Evolutionary conservation across 2,329 filamentous ascomycete genomes (phyloP), one percentile per base, ranked within the genome.

Genomic region (Diatrype stigma): DNA sequence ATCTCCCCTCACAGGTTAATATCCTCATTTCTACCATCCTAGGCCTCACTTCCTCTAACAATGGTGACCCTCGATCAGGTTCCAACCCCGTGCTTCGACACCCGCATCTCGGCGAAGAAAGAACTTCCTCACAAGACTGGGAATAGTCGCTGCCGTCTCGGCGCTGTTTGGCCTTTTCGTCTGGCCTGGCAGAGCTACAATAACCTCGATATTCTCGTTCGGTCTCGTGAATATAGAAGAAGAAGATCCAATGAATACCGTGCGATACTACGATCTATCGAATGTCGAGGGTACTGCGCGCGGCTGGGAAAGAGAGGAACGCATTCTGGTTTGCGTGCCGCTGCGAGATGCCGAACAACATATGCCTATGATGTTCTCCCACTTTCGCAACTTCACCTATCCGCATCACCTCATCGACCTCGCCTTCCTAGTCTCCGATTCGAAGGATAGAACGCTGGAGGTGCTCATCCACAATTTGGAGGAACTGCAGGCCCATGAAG

Each of bases 281-380:
- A 90, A 94, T 67, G 90, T 96, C 6, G 88, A 94, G 67, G 94
- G 94, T 44, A 94, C 91, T 7, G 90, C 89, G 48, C 85, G 89
- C 58, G 95, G 94, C 6, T 99, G 94, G 94, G 93, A 97, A 71
- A 82, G 91, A 53, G 94, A 96, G 68, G 94, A 99, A 73, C 85
- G 94, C 57, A 96, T 99, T 59, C 78, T 99, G 30, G 81, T 99
- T 51, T 97, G 94, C 70, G 94, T 96, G 16, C 94, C 94, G 42
- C 81, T 99, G 50, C 84, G 94, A 70, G 95, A 99, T 70, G 94
- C 94, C 44, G 86, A 95, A 64, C 80, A 89, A 23, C 94, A 99
- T 77, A 74, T 99, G 46, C 83, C 87, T 55, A 97, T 99, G 93
- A 97, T 99, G 80, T 99, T 99, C 73, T 87, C 88, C n/a, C 95